Percentiles rank a stretch among this genome's conserved stretches.
Evolutionary conservation across 352 stramenopile species (phyloP).

Genomic region (Paralagenidium karlingii): DNA sequence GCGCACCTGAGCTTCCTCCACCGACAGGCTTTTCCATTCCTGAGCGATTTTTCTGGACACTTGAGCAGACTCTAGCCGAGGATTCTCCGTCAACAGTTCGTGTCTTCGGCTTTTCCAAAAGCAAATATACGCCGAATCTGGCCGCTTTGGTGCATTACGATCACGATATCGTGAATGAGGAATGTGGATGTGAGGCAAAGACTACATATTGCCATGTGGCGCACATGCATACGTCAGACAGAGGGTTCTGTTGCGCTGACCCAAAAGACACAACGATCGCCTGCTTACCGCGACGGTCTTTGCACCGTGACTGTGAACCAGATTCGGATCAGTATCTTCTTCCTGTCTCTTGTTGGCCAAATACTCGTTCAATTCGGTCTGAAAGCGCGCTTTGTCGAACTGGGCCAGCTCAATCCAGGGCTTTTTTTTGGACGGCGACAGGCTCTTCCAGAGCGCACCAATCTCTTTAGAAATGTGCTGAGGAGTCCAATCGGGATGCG

Average conservation of each 20-base stretch:
- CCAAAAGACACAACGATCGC: too few species aligned
- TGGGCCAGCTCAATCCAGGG: constrained; percentile 40
- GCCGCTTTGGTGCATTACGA: constrained; percentile 29
- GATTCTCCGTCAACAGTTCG: constrained; percentile 24
- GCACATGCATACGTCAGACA: too few species aligned
- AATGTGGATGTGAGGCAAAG: too few species aligned
- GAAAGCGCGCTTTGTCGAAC: constrained; percentile 40
- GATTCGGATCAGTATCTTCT: too few species aligned
- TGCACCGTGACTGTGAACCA: background rate
- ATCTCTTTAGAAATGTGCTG: constrained; percentile 36
- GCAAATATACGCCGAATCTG: constrained; percentile 51
- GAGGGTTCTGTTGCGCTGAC: too few species aligned
- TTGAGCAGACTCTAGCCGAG: constrained; percentile 17
- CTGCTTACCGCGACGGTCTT: constrained; percentile 1
- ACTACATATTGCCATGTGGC: too few species aligned
- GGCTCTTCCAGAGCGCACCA: constrained; percentile 31
- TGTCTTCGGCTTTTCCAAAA: constrained; percentile 36
- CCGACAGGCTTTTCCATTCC: constrained; percentile 27
- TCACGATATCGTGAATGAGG: too few species aligned
- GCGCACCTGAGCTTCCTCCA: constrained; percentile 19
- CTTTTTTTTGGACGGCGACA: constrained; percentile 21
- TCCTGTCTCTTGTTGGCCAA: constrained; percentile 1
- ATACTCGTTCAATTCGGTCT: constrained; percentile 18
- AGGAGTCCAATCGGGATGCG: constrained; percentile 23
- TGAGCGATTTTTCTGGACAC: constrained; percentile 37